phyloP scores from a whole-genome alignment of 345 rosid genomes.

The Hirschfeldia incana region DNA sequence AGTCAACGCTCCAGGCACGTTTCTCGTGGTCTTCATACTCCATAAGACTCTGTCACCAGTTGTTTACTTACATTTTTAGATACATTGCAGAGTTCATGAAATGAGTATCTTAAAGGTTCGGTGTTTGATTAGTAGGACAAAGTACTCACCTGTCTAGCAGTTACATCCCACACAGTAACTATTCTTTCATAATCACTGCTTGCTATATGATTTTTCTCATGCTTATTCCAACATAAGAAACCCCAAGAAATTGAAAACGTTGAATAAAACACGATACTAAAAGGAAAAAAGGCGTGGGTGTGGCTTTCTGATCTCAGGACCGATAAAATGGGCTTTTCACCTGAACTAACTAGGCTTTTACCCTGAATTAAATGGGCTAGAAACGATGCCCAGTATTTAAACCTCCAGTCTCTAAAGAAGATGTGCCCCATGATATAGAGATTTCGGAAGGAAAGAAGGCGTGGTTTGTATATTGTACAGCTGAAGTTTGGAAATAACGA shows the following conservation, averaged over 20 bases:
- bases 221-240: slow-evolving; percentile 73
- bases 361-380: background rate
- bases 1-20: slow-evolving; percentile 99
- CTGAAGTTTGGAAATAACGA: background rate
- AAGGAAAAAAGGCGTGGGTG: too few species aligned
- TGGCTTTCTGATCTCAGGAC: too few species aligned
- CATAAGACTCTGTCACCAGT: slow-evolving; percentile 71
- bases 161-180: slow-evolving; percentile 98
- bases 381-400: background rate
- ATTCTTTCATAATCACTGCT: slow-evolving; percentile 99
- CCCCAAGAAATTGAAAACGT: too few species aligned
- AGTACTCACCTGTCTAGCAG: slow-evolving; percentile 75
- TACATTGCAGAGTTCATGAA: slow-evolving; percentile 3
- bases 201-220: slow-evolving; percentile 85
- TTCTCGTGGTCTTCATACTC: slow-evolving; percentile 99
- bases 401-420: background rate
- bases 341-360: background rate
- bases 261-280: too few species aligned
- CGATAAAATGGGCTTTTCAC: too few species aligned
- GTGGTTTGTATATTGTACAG: background rate
- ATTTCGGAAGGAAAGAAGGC: background rate
- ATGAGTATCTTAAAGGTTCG: background rate
- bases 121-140: background rate
- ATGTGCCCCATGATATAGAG: background rate
- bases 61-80: slow-evolving; percentile 1